A percentile compares a stretch with the other conserved stretches of the same genome.
Conservation (phyloP, 176 grass and related monocot species). For the Ampelocalamus luodianensis region DNA sequence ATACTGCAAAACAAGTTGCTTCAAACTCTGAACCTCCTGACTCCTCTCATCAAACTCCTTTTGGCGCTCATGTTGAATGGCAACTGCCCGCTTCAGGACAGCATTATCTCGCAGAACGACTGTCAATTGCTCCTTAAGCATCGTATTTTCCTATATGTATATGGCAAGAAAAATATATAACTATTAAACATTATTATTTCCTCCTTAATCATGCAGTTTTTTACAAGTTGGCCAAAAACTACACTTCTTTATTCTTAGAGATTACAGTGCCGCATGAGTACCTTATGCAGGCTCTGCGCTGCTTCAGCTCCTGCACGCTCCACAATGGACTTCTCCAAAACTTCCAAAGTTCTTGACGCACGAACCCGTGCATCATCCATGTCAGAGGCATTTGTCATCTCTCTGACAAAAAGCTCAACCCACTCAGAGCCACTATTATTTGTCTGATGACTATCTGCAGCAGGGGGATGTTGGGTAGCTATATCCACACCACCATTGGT, state of each 20-base stretch:
- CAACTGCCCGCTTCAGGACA: constrained; percentile 76
- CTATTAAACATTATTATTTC: background rate
- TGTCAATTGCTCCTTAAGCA: constrained; percentile 78
- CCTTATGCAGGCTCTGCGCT: constrained; percentile 64
- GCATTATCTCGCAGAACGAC: constrained; percentile 63
- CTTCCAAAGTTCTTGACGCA: constrained; percentile 71
- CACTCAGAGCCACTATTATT: constrained; percentile 59
- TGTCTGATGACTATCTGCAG: constrained; percentile 34
- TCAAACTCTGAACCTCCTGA: constrained; percentile 73
- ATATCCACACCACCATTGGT: constrained; percentile 39
- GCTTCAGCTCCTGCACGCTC: constrained; percentile 53
- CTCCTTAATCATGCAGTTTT: background rate
- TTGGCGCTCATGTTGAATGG: constrained; percentile 87
- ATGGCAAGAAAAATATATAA: background rate
- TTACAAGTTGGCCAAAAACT: constrained; percentile 2
- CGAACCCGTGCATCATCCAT: constrained; percentile 68
- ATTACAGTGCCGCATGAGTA: background rate
- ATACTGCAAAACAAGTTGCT: constrained; percentile 79
- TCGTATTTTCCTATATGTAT: constrained; percentile 76
- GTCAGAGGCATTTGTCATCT: constrained; percentile 70
- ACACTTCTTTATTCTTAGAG: background rate
- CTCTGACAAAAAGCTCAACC: constrained; percentile 85
- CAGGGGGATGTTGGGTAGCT: constrained; percentile 44
- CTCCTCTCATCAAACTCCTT: constrained; percentile 64
- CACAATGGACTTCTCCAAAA: constrained; percentile 71